A percentile compares a stretch with the other conserved stretches of the same genome.
phyloP scores from a whole-genome alignment of 208 protist genomes.

The Crithidia bombi region DNA sequence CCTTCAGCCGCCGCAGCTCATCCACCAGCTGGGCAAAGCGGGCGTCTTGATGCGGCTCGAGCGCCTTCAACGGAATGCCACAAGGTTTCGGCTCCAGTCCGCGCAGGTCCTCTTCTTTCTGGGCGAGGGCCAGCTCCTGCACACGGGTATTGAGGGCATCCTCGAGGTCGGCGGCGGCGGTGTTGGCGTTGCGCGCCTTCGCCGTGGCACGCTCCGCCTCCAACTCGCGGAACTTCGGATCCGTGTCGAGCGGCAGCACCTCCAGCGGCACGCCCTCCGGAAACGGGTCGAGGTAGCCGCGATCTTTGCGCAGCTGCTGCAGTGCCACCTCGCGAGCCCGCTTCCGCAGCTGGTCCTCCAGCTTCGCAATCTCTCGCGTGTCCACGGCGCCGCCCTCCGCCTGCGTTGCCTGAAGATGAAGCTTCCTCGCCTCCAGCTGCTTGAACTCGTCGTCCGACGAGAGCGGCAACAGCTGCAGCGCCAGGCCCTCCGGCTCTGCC shows the following conservation, averaged over 20 bases:
- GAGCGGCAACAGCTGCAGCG: slow-evolving; percentile 54
- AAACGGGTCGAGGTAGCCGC: slow-evolving; percentile 60
- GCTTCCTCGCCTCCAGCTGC: slow-evolving; percentile 51
- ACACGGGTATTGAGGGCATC: slow-evolving; percentile 69
- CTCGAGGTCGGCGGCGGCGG: slow-evolving; percentile 56
- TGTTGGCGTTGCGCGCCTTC: slow-evolving; percentile 58
- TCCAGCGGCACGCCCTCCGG: slow-evolving; percentile 66
- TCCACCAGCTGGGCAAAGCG: slow-evolving; percentile 59
- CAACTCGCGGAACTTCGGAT: slow-evolving; percentile 57
- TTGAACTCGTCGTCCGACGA: slow-evolving; percentile 65
- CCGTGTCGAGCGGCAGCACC: slow-evolving; percentile 67
- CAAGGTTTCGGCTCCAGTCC: slow-evolving; percentile 48
- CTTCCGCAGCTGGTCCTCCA: slow-evolving; percentile 64
- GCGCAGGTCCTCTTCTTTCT: slow-evolving; percentile 60
- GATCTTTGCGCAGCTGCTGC: slow-evolving; percentile 59
- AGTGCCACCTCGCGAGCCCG: slow-evolving; percentile 57
- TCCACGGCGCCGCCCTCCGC: slow-evolving; percentile 33
- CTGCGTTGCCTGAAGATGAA: slow-evolving; percentile 36
- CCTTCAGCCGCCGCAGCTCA: slow-evolving; percentile 58
- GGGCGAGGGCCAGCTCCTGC: slow-evolving; percentile 57
- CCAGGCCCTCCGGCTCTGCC: slow-evolving; percentile 52
- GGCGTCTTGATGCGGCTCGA: slow-evolving; percentile 69
- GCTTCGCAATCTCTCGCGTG: slow-evolving; percentile 32
- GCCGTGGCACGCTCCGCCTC: slow-evolving; percentile 62
- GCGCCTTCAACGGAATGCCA: slow-evolving; percentile 50